Conservation (phyloP, 129 eudicot genomes). For the Centella asiatica region DNA sequence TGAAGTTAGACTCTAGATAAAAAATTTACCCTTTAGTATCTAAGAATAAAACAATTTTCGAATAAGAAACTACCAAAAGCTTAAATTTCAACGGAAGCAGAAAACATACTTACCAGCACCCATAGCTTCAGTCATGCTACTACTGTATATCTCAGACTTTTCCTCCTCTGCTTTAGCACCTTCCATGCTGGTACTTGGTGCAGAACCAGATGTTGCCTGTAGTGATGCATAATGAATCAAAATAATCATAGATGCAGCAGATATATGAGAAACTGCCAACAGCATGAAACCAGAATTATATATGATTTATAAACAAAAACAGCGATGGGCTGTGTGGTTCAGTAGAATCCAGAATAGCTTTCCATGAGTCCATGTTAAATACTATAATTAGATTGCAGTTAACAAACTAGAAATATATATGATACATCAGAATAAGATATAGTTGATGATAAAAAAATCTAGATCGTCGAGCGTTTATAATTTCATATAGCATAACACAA, state of each 20-base stretch:
- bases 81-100: not conserved
- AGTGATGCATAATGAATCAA: conserved; percentile 1
- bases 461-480: not conserved
- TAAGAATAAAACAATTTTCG: not conserved
- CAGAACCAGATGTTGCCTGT: conserved; percentile 68
- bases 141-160: conserved; percentile 80
- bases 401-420: not conserved
- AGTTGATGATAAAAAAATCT: not conserved
- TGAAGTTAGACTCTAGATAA: not conserved
- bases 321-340: too few species aligned
- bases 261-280: too few species aligned
- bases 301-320: not conserved
- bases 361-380: too few species aligned
- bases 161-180: conserved; percentile 48
- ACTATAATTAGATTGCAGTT: too few species aligned
- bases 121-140: conserved; percentile 88
- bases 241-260: too few species aligned
- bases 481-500: not conserved
- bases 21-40: not conserved
- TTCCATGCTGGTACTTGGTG: conserved; percentile 47
- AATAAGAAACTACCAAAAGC: not conserved
- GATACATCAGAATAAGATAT: not conserved
- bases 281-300: not conserved
- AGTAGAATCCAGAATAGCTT: too few species aligned
- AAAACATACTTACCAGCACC: conserved; percentile 70